Conservation (phyloP, 2,329 filamentous ascomycete species). For the Xylariaceae sp. region DNA sequence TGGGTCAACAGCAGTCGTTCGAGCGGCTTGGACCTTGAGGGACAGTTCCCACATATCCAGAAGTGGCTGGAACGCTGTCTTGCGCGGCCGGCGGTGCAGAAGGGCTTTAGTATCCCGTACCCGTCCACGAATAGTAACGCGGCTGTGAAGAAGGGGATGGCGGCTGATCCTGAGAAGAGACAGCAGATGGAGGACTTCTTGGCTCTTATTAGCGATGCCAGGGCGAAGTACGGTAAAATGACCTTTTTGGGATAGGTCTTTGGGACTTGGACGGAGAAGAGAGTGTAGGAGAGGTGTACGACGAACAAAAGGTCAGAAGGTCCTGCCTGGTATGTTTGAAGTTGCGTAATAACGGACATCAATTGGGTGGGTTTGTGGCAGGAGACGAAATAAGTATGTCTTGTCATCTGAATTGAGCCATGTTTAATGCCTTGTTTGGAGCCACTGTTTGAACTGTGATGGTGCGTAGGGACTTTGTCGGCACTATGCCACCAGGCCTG, state of each 20-base stretch:
- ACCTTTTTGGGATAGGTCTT: constrained; percentile 35
- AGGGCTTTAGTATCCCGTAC: constrained; percentile 57
- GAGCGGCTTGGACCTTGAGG: constrained; percentile 55
- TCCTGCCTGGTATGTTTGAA: too few species aligned
- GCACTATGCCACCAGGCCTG: too few species aligned
- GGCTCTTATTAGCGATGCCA: constrained; percentile 36
- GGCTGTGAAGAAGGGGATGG: constrained; percentile 36
- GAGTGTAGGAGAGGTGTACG: background rate
- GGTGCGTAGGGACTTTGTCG: too few species aligned
- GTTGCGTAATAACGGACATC: too few species aligned
- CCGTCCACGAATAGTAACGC: constrained; percentile 38
- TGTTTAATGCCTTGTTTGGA: too few species aligned
- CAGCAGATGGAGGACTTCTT: constrained; percentile 37
- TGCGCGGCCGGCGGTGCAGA: constrained; percentile 55
- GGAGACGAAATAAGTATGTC: too few species aligned
- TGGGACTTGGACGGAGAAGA: background rate
- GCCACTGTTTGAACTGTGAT: too few species aligned
- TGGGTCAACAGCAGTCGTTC: constrained; percentile 59
- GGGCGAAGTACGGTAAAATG: constrained; percentile 45
- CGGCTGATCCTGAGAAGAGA: constrained; percentile 44
- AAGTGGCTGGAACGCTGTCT: constrained; percentile 62
- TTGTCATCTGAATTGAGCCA: too few species aligned
- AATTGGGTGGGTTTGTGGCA: too few species aligned
- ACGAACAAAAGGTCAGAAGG: too few species aligned
- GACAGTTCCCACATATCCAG: constrained; percentile 58